Percentiles rank a stretch among this genome's conserved stretches.
These are phyloP conservation scores for Ustilago sp. DNA, from an alignment of 1,284 basidiomycete genomes.

Conservation along the genomic window DNA sequence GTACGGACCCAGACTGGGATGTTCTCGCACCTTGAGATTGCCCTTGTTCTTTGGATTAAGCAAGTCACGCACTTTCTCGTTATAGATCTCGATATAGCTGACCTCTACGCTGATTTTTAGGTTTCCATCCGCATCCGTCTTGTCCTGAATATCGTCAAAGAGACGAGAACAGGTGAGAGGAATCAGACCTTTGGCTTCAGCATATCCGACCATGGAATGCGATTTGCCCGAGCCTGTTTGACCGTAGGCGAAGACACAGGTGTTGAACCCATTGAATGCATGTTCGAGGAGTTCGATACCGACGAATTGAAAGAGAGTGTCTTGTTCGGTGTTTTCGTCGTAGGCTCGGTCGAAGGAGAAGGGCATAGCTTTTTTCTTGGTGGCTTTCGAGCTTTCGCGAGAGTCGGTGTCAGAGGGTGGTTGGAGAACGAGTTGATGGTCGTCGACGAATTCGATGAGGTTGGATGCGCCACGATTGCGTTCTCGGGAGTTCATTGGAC, in stretches of 20 bases:
- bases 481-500: slow-evolving; percentile 64
- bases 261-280: slow-evolving; percentile 95
- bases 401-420: slow-evolving; percentile 55
- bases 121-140: slow-evolving; percentile 78
- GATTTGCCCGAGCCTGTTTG: slow-evolving; percentile 65
- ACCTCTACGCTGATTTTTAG: slow-evolving; percentile 91
- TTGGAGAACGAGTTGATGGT: slow-evolving; percentile 58
- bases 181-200: slow-evolving; percentile 95
- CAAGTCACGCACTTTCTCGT: slow-evolving; percentile 91
- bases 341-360: slow-evolving; percentile 65
- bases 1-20: slow-evolving; percentile 85
- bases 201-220: slow-evolving; percentile 72
- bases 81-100: slow-evolving; percentile 88
- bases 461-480: slow-evolving; percentile 60
- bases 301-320: slow-evolving; percentile 92
- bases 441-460: slow-evolving; percentile 58
- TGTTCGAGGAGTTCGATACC: slow-evolving; percentile 95
- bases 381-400: slow-evolving; percentile 55
- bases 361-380: slow-evolving; percentile 65
- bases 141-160: slow-evolving; percentile 79
- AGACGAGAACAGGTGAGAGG: slow-evolving; percentile 93
- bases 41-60: slow-evolving; percentile 97
- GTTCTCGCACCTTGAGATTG: slow-evolving; percentile 94
- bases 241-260: slow-evolving; percentile 71
- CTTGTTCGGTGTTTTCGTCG: slow-evolving; percentile 64